Evolutionary conservation across 176 grass and related monocot species (phyloP).

Genomic region (Phragmites australis): DNA sequence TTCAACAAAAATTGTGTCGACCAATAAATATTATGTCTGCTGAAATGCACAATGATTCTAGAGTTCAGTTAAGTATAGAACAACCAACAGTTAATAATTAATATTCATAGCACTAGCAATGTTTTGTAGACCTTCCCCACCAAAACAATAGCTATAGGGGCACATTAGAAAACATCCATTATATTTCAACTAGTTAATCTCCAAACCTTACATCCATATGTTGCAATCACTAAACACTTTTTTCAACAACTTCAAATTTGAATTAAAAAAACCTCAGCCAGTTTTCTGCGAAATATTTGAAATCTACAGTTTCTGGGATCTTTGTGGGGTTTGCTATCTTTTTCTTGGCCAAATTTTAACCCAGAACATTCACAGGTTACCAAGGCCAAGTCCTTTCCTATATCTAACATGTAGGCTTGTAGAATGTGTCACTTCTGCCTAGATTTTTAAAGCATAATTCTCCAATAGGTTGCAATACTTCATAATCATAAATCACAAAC

Average conservation of each 20-base stretch:
- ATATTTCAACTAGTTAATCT: background rate
- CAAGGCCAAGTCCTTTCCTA: background rate
- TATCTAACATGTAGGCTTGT: background rate
- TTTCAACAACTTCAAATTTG: background rate
- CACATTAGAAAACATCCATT: background rate
- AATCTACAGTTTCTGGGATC: background rate
- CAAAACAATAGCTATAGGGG: too few species aligned
- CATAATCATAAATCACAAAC: background rate
- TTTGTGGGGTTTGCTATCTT: background rate
- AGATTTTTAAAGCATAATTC: constrained; percentile 21
- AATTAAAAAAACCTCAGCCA: too few species aligned
- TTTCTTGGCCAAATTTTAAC: background rate
- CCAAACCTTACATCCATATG: background rate
- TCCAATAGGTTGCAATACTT: background rate
- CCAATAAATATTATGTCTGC: too few species aligned
- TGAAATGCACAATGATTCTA: too few species aligned
- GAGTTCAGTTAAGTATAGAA: too few species aligned
- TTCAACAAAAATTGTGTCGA: too few species aligned
- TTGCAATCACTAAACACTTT: background rate
- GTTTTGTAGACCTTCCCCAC: too few species aligned
- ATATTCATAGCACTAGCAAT: constrained; percentile 22
- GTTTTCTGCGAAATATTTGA: background rate
- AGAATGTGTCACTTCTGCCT: background rate
- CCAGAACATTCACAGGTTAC: background rate
- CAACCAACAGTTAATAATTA: background rate